A percentile compares a stretch with the other conserved stretches of the same genome.
Evolutionary conservation across 441 rosid genomes (phyloP).

Genomic region (Pelargonium cotyledonis): DNA sequence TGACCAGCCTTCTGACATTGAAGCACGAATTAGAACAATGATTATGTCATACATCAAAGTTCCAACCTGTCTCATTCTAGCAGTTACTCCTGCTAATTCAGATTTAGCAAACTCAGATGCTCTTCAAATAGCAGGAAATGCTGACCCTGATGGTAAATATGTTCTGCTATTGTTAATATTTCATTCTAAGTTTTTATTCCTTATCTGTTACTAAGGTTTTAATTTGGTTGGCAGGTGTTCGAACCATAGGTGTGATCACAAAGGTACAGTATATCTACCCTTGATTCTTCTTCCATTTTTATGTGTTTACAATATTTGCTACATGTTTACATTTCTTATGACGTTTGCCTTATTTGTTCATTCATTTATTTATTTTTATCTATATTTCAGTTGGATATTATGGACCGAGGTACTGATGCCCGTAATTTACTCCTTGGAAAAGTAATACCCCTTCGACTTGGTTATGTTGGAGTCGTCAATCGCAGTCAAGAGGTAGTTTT

Average conservation of each 20-base stretch:
- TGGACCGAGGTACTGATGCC: constrained; percentile 9
- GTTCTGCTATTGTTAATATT: background rate
- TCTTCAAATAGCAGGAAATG: constrained; percentile 77
- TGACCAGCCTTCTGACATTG: constrained; percentile 86
- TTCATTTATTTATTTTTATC: background rate
- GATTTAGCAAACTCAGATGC: constrained; percentile 96
- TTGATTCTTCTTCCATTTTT: background rate
- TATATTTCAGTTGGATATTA: constrained; percentile 6
- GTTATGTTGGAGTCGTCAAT: constrained; percentile 2
- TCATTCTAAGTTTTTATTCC: background rate
- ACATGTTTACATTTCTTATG: background rate
- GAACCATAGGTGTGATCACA: constrained; percentile 2
- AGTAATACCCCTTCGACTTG: constrained; percentile 4
- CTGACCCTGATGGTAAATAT: constrained; percentile 81
- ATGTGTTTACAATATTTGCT: background rate
- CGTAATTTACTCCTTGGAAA: constrained; percentile 7
- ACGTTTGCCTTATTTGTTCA: background rate
- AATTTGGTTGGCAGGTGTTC: constrained; percentile 1
- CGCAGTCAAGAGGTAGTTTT: constrained; percentile 4
- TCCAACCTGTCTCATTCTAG: constrained; percentile 75
- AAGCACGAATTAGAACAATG: constrained; percentile 86
- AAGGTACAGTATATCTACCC: background rate
- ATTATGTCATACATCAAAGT: constrained; percentile 80
- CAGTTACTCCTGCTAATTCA: constrained; percentile 82
- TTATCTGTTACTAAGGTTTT: background rate